phyloP scores from a whole-genome alignment of 1,284 basidiomycete genomes.

The Puccinia novopanici region DNA sequence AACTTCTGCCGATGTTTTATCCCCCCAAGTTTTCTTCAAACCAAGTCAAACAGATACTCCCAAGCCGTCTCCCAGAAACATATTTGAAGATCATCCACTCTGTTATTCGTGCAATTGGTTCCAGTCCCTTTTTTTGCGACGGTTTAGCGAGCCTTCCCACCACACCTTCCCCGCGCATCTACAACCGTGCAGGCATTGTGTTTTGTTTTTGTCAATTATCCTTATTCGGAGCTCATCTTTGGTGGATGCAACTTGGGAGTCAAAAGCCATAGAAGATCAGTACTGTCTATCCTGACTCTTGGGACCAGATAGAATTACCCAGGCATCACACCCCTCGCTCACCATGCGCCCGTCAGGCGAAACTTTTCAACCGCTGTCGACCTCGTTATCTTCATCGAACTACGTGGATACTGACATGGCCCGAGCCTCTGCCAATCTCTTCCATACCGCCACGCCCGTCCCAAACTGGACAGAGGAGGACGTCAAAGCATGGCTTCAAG shows the following conservation, averaged over 20 bases:
- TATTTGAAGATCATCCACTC: constrained; percentile 1
- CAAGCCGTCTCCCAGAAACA: background rate
- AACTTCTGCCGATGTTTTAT: background rate
- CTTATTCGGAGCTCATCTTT: background rate
- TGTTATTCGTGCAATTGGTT: background rate
- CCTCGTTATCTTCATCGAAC: constrained; percentile 27
- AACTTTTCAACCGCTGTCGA: constrained; percentile 35
- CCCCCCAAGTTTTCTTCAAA: background rate
- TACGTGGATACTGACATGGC: background rate
- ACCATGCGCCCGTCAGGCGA: constrained; percentile 7
- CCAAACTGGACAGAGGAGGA: constrained; percentile 42
- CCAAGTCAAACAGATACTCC: constrained; percentile 8
- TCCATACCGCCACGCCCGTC: constrained; percentile 14
- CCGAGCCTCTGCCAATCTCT: constrained; percentile 9
- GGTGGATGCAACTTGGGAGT: background rate
- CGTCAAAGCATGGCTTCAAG: constrained; percentile 37
- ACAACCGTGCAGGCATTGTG: background rate
- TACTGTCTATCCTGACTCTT: background rate
- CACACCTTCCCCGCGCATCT: background rate
- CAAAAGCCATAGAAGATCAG: background rate
- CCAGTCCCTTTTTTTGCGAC: background rate
- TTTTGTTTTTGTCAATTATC: background rate
- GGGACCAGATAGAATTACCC: background rate
- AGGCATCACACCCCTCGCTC: background rate
- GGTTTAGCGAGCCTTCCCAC: background rate